Base-by-base conservation (phyloP, 208 protist genomes). In the Crithidia bombi region DNA sequence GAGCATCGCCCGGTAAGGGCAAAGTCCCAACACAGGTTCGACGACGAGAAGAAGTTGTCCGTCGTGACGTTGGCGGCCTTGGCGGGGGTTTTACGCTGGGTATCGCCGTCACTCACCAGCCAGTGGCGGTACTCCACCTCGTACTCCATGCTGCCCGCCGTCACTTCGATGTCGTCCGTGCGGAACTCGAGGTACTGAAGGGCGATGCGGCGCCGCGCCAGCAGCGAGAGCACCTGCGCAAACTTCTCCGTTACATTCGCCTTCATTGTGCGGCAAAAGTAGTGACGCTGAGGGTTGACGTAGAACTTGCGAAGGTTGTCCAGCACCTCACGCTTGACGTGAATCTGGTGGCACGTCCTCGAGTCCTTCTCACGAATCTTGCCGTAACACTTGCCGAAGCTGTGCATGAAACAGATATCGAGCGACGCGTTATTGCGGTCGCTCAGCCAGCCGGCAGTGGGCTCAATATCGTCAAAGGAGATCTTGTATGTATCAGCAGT, bases 331-430 rank as follows among this genome's bases (percentile, higher is more conserved):
- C 66, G 74, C 52, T 78, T 81, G 14, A 87, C 65, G 55, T 87
- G 82, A 33, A 87, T 82, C 46, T 87, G 82, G 50, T 87, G 82
- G 61, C 82, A 87, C 14, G 82, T 87, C 14, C 70, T 38, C 3
- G 82, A 69, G 54, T 87, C 71, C 35, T 78, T 81, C 39, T 83
- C 70, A 51, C 63, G 70, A n/a, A 72, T 65, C 50, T 82, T 83
- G 41, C 82, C 82, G 44, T 73, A 77, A 50, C 82, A 87, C 43
- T 87, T 87, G 25, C 78, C 78, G 36, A 87, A 87, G 65, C 82
- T 87, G 75, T 87, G 82, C 82, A 87, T 87, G 59, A 87, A 87
- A 65, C 82, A 87, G 35, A 87, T 87, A 41, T 84, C 79, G 12
- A 87, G 65, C 35, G 70, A 73, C 23, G 78, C 51, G 55, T 83